Conservation (phyloP, 1,284 basidiomycete genomes). For the Pseudozyma tsukubaensis region DNA sequence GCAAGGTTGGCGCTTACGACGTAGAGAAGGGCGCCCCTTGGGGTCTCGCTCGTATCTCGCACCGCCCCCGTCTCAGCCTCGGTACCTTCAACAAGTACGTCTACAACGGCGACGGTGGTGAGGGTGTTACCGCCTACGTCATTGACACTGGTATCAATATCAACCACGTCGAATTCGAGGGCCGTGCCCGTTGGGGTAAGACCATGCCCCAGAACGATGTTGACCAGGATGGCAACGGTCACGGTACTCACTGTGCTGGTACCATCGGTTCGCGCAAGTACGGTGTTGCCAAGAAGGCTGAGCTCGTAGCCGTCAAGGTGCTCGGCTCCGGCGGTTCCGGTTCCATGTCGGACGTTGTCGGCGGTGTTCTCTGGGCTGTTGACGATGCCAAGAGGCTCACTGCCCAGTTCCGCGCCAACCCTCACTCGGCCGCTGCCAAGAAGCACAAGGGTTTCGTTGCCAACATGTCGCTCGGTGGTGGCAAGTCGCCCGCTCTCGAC, state of each 20-base stretch:
- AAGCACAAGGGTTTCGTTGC: conserved; percentile 93
- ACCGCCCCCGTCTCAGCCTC: conserved; percentile 82
- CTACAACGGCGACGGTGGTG: conserved; percentile 80
- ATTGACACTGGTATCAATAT: conserved; percentile 87
- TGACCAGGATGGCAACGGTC: conserved; percentile 78
- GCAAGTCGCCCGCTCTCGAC: conserved; percentile 89
- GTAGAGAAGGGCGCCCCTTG: conserved; percentile 85
- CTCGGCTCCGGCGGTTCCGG: conserved; percentile 90
- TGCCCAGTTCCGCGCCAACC: conserved; percentile 75
- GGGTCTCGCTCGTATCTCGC: conserved; percentile 96
- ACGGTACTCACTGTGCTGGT: conserved; percentile 78
- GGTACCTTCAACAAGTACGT: conserved; percentile 88
- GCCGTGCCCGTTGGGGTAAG: conserved; percentile 75
- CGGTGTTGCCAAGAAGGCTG: conserved; percentile 94
- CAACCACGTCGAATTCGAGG: conserved; percentile 86
- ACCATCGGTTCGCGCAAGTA: conserved; percentile 78
- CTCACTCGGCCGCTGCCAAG: conserved; percentile 75
- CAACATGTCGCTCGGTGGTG: conserved; percentile 97
- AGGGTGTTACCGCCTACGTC: conserved; percentile 87
- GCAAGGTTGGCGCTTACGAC: conserved; percentile 51
- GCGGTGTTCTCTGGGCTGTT: conserved; percentile 78
- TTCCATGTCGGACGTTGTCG: conserved; percentile 93
- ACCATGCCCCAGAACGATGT: conserved; percentile 74
- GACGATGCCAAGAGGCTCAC: conserved; percentile 75
- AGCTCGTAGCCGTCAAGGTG: conserved; percentile 96